Conservation (phyloP, 1,284 basidiomycete genomes). For the Earliella scabrosa region DNA sequence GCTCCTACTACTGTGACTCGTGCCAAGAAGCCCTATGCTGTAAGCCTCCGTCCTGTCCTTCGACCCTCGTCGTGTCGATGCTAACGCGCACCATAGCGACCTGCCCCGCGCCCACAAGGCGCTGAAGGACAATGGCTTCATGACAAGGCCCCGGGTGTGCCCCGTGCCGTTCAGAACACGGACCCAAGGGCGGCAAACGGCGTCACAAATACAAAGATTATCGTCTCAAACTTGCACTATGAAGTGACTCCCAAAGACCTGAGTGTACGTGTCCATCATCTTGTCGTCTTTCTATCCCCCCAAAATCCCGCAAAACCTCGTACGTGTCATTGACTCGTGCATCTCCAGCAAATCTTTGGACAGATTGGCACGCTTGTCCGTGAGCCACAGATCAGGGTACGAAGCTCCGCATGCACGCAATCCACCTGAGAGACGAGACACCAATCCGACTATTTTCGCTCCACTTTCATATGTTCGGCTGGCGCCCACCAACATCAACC, state of each 20-base stretch:
- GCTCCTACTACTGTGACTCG: slow-evolving; percentile 28
- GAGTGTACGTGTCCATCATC: slow-evolving; percentile 57
- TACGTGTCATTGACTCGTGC: slow-evolving; percentile 10
- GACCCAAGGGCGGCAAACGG: slow-evolving; percentile 32
- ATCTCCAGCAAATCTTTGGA: slow-evolving; percentile 82
- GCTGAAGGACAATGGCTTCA: slow-evolving; percentile 72
- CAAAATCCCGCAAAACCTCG: background rate
- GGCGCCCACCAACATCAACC: slow-evolving; percentile 1
- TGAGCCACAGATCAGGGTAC: slow-evolving; percentile 95
- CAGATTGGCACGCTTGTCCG: slow-evolving; percentile 91
- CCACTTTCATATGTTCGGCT: slow-evolving; percentile 35
- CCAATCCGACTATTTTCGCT: slow-evolving; percentile 50
- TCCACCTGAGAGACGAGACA: slow-evolving; percentile 51
- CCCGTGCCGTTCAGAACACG: slow-evolving; percentile 34
- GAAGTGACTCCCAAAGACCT: slow-evolving; percentile 91
- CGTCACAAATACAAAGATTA: slow-evolving; percentile 63
- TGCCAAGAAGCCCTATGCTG: slow-evolving; percentile 54
- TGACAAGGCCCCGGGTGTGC: slow-evolving; percentile 57
- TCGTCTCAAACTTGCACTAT: slow-evolving; percentile 92
- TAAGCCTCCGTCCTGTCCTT: slow-evolving; percentile 37
- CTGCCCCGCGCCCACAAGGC: slow-evolving; percentile 46
- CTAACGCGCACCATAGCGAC: slow-evolving; percentile 42
- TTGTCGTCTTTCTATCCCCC: background rate
- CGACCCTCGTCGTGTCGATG: background rate
- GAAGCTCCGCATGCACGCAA: slow-evolving; percentile 63